These are phyloP conservation scores for Tubosaeta sp. DNA, from an alignment of 768 basidiomycete genomes.

Conservation along the genomic window DNA sequence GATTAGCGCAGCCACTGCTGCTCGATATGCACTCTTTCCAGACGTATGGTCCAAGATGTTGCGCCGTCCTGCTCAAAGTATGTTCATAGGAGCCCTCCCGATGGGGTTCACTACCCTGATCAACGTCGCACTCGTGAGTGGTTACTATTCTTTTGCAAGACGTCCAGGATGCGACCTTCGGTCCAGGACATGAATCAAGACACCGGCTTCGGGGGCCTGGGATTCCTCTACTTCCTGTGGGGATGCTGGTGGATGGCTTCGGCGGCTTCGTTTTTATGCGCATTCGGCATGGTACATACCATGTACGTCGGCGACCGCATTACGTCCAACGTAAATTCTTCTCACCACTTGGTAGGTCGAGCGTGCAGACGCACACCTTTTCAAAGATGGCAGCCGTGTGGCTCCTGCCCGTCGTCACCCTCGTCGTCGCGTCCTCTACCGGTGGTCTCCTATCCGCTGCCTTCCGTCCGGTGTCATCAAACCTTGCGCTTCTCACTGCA, in stretches of 20 bases:
- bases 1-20: slow-evolving; percentile 30
- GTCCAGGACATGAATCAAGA: slow-evolving; percentile 32
- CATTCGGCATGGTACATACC: slow-evolving; percentile 46
- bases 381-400: slow-evolving; percentile 41
- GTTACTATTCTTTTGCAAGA: background rate
- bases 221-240: slow-evolving; percentile 41
- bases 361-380: slow-evolving; percentile 38
- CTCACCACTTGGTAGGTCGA: slow-evolving; percentile 37
- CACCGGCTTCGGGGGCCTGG: slow-evolving; percentile 32
- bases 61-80: slow-evolving; percentile 41
- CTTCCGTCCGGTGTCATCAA: slow-evolving; percentile 33
- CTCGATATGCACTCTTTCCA: slow-evolving; percentile 41
- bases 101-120: slow-evolving; percentile 46
- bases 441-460: slow-evolving; percentile 43
- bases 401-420: slow-evolving; percentile 50
- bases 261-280: slow-evolving; percentile 37
- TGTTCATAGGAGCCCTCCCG: slow-evolving; percentile 41
- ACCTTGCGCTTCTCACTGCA: slow-evolving; percentile 40
- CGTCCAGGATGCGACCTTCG: background rate
- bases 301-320: slow-evolving; percentile 32
- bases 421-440: slow-evolving; percentile 49
- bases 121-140: slow-evolving; percentile 35
- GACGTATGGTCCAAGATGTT: slow-evolving; percentile 44
- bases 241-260: slow-evolving; percentile 52
- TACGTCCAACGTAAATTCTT: background rate